A percentile compares a stretch with the other conserved stretches of the same genome.
Conservation (phyloP, 352 stramenopile species). For the Phytopythium sindhum region DNA sequence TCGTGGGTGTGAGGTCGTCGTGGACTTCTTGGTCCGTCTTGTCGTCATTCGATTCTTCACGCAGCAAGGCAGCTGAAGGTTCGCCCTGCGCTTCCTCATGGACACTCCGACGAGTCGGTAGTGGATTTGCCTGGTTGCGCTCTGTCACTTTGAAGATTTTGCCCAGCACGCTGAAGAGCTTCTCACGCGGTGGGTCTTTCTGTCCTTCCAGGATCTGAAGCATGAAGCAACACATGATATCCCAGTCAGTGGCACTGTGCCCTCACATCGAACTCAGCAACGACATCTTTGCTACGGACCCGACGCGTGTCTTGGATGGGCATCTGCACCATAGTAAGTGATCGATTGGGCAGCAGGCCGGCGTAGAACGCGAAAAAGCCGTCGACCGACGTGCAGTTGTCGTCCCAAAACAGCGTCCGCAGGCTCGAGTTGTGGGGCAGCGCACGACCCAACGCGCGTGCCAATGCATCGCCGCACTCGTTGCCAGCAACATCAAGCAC, state of each 20-base stretch:
- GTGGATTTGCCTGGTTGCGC: conserved; percentile 28
- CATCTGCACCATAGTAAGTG: conserved; percentile 68
- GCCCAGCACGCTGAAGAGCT: conserved; percentile 65
- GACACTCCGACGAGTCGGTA: not conserved
- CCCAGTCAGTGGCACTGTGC: not conserved
- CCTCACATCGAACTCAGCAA: not conserved
- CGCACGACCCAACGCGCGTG: conserved; percentile 33
- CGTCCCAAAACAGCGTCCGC: conserved; percentile 73
- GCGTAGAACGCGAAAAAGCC: conserved; percentile 67
- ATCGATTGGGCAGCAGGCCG: conserved; percentile 51
- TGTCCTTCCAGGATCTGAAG: conserved; percentile 65
- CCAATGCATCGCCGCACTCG: conserved; percentile 61
- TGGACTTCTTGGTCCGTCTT: not conserved
- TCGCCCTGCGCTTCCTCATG: not conserved
- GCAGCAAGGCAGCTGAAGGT: not conserved
- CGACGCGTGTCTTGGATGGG: conserved; percentile 73
- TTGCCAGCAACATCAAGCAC: conserved; percentile 78
- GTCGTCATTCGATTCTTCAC: not conserved
- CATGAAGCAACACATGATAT: not conserved
- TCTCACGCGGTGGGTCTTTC: conserved; percentile 60
- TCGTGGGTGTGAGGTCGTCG: not conserved
- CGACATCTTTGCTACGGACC: conserved; percentile 18
- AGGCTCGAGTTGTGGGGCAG: conserved; percentile 57
- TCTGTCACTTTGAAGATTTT: conserved; percentile 77
- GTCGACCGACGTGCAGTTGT: conserved; percentile 69